A percentile compares a stretch with the other conserved stretches of the same genome.
Evolutionary conservation across 2,329 filamentous ascomycete genomes (phyloP).

Genomic region (Pyricularia sp.): DNA sequence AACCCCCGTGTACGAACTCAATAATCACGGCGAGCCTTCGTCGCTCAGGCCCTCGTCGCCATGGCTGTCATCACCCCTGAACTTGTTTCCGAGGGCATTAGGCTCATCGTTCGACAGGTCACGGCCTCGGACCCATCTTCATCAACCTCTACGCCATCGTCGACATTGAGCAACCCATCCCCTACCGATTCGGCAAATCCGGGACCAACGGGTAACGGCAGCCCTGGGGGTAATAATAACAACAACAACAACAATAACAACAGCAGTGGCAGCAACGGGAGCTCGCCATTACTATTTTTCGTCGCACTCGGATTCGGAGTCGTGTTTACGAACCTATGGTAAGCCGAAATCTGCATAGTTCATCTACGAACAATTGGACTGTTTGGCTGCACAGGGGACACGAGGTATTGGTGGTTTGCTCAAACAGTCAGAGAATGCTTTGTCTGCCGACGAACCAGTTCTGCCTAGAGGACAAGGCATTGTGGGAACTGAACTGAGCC

Average conservation of each 20-base stretch:
- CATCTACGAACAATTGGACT: not conserved
- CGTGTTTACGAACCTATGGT: slow-evolving; percentile 98
- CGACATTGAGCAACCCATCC: slow-evolving; percentile 6
- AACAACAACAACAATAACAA: not conserved
- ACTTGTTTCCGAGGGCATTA: slow-evolving; percentile 12
- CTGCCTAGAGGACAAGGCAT: not conserved
- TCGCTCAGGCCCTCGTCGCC: not conserved
- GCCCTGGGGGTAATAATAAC: slow-evolving; percentile 4
- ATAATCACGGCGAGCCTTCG: not conserved
- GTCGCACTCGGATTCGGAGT: slow-evolving; percentile 84
- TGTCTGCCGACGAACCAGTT: not conserved
- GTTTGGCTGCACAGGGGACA: not conserved
- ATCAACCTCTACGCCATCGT: slow-evolving; percentile 1
- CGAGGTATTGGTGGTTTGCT: not conserved
- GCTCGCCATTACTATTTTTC: slow-evolving; percentile 27
- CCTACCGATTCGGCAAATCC: slow-evolving; percentile 7
- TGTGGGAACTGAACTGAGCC: not conserved
- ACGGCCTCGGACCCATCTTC: slow-evolving; percentile 2
- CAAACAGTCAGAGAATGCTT: not conserved
- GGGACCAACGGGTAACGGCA: not conserved
- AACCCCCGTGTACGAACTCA: not conserved
- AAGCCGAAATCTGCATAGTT: slow-evolving; percentile 25
- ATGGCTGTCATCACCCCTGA: slow-evolving; percentile 15
- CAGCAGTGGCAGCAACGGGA: slow-evolving; percentile 10
- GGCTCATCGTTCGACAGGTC: slow-evolving; percentile 15